Evolutionary conservation across 331 rosid species (phyloP).

Genomic region (Telfairia occidentalis): DNA sequence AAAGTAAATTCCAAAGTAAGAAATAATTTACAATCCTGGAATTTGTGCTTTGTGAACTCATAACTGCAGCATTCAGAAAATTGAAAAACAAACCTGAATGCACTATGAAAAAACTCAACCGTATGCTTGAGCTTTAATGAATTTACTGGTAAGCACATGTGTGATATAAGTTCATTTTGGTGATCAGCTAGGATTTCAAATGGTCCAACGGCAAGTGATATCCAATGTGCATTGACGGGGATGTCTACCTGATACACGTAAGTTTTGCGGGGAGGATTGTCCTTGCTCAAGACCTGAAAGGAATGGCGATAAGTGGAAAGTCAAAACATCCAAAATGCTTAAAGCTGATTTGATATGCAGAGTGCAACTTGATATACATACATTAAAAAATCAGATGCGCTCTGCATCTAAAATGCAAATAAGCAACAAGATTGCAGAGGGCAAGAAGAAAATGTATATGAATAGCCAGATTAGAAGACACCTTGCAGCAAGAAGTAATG

Average conservation of each 20-base stretch:
- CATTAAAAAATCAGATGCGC: background rate
- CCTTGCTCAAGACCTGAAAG: conserved; percentile 85
- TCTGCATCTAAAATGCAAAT: background rate
- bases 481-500: background rate
- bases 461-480: background rate
- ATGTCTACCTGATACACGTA: conserved; percentile 67
- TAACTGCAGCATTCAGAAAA: conserved; percentile 13
- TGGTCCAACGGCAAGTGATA: conserved; percentile 88
- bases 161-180: conserved; percentile 57
- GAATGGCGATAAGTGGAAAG: background rate
- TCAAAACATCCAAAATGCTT: conserved; percentile 10
- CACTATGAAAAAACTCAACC: conserved; percentile 71
- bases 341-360: background rate
- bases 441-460: background rate
- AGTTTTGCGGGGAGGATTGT: conserved; percentile 85
- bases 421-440: background rate
- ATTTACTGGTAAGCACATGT: conserved; percentile 58
- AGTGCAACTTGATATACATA: background rate
- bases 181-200: conserved; percentile 80
- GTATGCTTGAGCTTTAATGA: conserved; percentile 61
- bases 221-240: conserved; percentile 89
- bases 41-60: background rate
- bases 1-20: conserved; percentile 2
- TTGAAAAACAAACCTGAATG: conserved; percentile 65
- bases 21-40: background rate